These are phyloP conservation scores for Plicaturopsis crispa DNA, from an alignment of 768 basidiomycete genomes.

Conservation along the genomic window DNA sequence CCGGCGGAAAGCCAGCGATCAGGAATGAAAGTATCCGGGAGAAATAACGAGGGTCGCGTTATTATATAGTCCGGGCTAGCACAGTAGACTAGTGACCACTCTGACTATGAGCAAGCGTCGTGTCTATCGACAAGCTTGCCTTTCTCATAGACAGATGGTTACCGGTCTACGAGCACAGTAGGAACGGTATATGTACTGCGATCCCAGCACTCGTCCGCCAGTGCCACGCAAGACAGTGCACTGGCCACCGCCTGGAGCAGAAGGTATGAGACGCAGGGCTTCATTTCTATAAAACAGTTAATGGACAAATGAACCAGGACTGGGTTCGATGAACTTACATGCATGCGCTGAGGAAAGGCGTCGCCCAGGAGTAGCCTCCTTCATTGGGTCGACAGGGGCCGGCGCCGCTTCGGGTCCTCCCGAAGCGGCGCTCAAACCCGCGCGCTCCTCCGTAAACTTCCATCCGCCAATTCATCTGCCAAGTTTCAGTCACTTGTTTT, in stretches of 20 bases:
- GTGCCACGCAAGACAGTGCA: constrained; percentile 20
- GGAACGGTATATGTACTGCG: constrained; percentile 14
- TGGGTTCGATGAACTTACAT: neutral
- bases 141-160: neutral
- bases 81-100: constrained; percentile 24
- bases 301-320: neutral
- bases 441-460: no score
- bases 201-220: constrained; percentile 21
- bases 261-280: constrained; percentile 30
- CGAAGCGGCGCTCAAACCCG: no score
- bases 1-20: constrained; percentile 28
- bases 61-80: constrained; percentile 29
- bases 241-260: constrained; percentile 26
- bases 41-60: constrained; percentile 33
- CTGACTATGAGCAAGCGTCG: constrained; percentile 25
- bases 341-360: neutral
- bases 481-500: no score
- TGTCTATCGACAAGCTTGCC: constrained; percentile 10
- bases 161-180: no score
- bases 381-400: neutral
- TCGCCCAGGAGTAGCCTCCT: neutral
- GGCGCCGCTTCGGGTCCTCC: no score
- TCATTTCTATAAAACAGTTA: constrained; percentile 24
- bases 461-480: no score
- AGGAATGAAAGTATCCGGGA: constrained; percentile 34